Evolutionary conservation across 495 filamentous ascomycete species (phyloP).

Genomic region (Penicillium macrosclerotiorum): DNA sequence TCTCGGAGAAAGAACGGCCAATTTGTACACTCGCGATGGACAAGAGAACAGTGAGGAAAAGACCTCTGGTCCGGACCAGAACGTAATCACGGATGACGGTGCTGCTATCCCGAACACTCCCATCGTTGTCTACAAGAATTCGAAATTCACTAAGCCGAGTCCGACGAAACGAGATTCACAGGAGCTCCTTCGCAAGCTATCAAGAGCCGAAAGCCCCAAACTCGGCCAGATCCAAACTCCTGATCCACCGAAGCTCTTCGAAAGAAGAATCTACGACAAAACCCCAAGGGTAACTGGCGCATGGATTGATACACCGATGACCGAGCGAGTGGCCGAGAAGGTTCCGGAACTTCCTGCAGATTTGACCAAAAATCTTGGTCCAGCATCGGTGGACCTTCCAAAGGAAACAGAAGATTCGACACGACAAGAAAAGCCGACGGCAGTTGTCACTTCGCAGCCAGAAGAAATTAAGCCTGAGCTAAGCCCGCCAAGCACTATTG

Average conservation of each 20-base stretch:
- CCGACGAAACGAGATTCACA: slow-evolving; percentile 57
- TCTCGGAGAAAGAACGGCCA: slow-evolving; percentile 22
- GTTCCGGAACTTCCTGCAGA: slow-evolving; percentile 27
- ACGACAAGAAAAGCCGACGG: slow-evolving; percentile 2
- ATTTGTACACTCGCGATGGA: slow-evolving; percentile 2
- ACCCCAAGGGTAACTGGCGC: slow-evolving; percentile 51
- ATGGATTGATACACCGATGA: slow-evolving; percentile 54
- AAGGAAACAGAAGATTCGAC: slow-evolving; percentile 1
- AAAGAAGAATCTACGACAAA: slow-evolving; percentile 39
- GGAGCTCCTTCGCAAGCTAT: slow-evolving; percentile 62
- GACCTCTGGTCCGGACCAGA: slow-evolving; percentile 21
- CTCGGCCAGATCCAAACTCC: slow-evolving; percentile 25
- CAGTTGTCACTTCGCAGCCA: neutral
- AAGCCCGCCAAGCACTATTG: neutral
- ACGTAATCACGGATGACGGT: slow-evolving; percentile 31
- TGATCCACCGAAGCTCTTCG: slow-evolving; percentile 45
- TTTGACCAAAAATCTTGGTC: slow-evolving; percentile 28
- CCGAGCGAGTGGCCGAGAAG: slow-evolving; percentile 38
- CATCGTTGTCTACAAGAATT: slow-evolving; percentile 48
- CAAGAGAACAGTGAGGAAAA: slow-evolving; percentile 19
- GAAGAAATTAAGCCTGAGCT: slow-evolving; percentile 9
- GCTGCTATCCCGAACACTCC: slow-evolving; percentile 52
- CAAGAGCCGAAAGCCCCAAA: slow-evolving; percentile 55
- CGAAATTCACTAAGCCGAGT: slow-evolving; percentile 31
- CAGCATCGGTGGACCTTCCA: slow-evolving; percentile 3